These are phyloP conservation scores for Tremellales sp. DNA, from an alignment of 1,284 basidiomycete genomes.

Conservation along the genomic window DNA sequence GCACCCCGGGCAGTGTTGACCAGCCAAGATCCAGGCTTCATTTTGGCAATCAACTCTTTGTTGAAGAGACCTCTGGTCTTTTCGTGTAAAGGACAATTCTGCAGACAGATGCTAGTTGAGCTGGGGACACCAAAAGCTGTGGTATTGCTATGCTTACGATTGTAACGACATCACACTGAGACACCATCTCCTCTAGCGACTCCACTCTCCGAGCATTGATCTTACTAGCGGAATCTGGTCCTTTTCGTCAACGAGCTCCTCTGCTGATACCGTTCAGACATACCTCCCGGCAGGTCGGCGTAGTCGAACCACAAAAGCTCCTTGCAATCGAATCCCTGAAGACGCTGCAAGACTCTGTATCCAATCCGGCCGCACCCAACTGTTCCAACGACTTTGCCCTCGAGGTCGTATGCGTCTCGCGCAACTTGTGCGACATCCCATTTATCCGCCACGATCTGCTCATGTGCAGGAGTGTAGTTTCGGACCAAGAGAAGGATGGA, in stretches of 20 bases:
- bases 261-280: constrained; percentile 1
- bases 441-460: constrained; percentile 78
- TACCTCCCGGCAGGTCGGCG: constrained; percentile 67
- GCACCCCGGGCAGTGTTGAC: constrained; percentile 94
- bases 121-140: background rate
- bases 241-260: background rate
- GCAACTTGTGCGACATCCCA: constrained; percentile 82
- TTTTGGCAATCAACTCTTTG: constrained; percentile 75
- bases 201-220: constrained; percentile 73
- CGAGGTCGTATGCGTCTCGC: constrained; percentile 79
- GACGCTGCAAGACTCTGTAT: constrained; percentile 82
- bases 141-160: constrained; percentile 23
- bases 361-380: constrained; percentile 84
- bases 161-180: constrained; percentile 52
- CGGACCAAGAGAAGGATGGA: constrained; percentile 74
- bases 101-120: constrained; percentile 8
- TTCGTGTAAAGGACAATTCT: constrained; percentile 87
- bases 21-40: constrained; percentile 87
- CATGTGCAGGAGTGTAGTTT: constrained; percentile 62
- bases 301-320: constrained; percentile 95
- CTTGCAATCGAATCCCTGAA: constrained; percentile 83
- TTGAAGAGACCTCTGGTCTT: constrained; percentile 77
- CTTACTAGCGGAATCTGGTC: constrained; percentile 60
- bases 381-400: constrained; percentile 86
- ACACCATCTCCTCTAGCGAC: constrained; percentile 80